These are phyloP conservation scores for Aspergillus homomorphus DNA, from an alignment of 495 filamentous ascomycete genomes.

Conservation along the genomic window DNA sequence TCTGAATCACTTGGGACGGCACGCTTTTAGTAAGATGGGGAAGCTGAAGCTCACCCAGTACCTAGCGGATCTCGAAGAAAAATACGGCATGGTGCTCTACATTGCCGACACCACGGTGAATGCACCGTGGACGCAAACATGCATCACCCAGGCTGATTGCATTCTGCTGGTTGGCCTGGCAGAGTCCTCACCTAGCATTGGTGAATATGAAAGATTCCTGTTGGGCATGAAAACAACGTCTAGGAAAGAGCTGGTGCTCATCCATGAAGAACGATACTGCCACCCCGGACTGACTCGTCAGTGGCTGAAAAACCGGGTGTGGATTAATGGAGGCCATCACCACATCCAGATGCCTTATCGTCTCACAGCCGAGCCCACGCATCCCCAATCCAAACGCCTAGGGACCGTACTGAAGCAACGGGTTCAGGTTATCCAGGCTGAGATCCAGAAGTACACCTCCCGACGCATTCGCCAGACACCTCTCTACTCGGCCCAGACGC, in stretches of 20 bases:
- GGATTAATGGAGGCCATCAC: conserved; percentile 98
- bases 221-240: conserved; percentile 97
- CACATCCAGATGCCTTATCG: conserved; percentile 96
- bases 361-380: conserved; percentile 69
- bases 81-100: conserved; percentile 92
- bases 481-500: conserved; percentile 83
- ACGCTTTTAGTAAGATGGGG: conserved; percentile 96
- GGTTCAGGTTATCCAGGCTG: conserved; percentile 91
- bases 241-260: conserved; percentile 87
- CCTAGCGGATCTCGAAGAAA: conserved; percentile 93
- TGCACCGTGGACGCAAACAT: conserved; percentile 96
- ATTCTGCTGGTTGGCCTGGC: conserved; percentile 90
- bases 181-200: conserved; percentile 83
- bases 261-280: conserved; percentile 89
- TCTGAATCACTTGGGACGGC: conserved; percentile 86
- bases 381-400: conserved; percentile 72
- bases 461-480: conserved; percentile 79
- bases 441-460: conserved; percentile 96
- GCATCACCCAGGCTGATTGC: conserved; percentile 93
- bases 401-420: conserved; percentile 86
- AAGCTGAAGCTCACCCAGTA: conserved; percentile 96
- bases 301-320: conserved; percentile 91
- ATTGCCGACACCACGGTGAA: conserved; percentile 97
- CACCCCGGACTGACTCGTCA: conserved; percentile 75
- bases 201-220: conserved; percentile 93